Evolutionary conservation across 1,139 yeast species (phyloP).

Genomic region (Eremothecium gossypii): DNA sequence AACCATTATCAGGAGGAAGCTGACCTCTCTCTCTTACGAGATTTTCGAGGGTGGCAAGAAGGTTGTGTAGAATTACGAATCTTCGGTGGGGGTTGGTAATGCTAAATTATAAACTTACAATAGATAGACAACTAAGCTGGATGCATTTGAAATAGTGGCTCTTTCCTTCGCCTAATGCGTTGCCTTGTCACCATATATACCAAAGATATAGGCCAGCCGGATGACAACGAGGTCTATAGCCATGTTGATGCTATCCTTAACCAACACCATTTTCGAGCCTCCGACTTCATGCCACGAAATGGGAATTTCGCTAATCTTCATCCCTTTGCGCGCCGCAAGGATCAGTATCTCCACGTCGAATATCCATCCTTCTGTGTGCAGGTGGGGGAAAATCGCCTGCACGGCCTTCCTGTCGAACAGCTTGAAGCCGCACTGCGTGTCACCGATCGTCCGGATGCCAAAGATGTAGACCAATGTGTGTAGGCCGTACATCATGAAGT

Average conservation of each 20-base stretch:
- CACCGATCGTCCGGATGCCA: constrained; percentile 79
- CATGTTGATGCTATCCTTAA: constrained; percentile 85
- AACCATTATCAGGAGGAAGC: constrained; percentile 40
- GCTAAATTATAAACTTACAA: no score
- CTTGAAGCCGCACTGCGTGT: constrained; percentile 97
- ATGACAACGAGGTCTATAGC: constrained; percentile 93
- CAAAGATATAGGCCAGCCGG: constrained; percentile 76
- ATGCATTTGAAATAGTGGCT: no score
- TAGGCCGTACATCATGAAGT: constrained; percentile 86
- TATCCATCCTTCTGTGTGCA: constrained; percentile 98
- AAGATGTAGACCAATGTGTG: constrained; percentile 79
- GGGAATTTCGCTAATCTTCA: constrained; percentile 66
- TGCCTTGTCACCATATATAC: constrained; percentile 51
- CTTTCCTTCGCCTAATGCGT: constrained; percentile 6
- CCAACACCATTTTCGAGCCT: constrained; percentile 89
- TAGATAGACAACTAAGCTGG: no score
- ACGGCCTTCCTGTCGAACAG: constrained; percentile 70
- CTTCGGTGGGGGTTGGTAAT: neutral
- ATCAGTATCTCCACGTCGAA: constrained; percentile 90
- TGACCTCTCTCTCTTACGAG: constrained; percentile 27
- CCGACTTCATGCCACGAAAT: constrained; percentile 96
- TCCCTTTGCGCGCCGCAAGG: constrained; percentile 61
- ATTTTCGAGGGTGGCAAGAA: constrained; percentile 31
- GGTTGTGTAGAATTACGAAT: constrained; percentile 5
- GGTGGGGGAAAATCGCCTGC: constrained; percentile 61